Evolutionary conservation across 306 rosid genomes (phyloP).

Genomic region (Amphicarpaea edgeworthii): DNA sequence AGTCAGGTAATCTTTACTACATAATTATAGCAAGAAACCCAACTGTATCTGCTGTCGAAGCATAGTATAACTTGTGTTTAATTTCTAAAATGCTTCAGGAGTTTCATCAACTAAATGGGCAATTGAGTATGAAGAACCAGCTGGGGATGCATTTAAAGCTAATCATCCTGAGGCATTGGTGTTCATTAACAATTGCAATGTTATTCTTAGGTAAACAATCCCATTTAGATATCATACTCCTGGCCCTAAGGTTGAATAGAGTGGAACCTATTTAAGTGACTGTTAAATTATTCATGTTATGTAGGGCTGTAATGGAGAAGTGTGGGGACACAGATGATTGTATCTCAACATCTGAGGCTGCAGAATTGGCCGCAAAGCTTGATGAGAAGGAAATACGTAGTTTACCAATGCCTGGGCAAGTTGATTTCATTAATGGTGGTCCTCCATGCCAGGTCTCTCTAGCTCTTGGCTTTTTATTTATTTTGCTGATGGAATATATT

Average conservation of each 20-base stretch:
- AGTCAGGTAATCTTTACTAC: slow-evolving; percentile 61
- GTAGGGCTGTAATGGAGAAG: slow-evolving; percentile 91
- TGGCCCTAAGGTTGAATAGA: not conserved
- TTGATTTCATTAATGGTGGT: slow-evolving; percentile 97
- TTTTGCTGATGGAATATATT: not conserved
- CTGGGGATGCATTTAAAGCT: slow-evolving; percentile 87
- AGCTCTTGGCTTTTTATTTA: slow-evolving; percentile 20
- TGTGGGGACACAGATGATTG: slow-evolving; percentile 93
- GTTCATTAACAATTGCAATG: slow-evolving; percentile 88
- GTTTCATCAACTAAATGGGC: slow-evolving; percentile 91
- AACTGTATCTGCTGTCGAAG: not conserved
- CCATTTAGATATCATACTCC: not conserved
- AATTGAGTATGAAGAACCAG: slow-evolving; percentile 96
- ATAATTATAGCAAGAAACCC: not conserved
- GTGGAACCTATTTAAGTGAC: slow-evolving; percentile 14
- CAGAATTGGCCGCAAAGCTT: slow-evolving; percentile 70
- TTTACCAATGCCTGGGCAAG: slow-evolving; percentile 91
- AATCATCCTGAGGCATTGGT: slow-evolving; percentile 85
- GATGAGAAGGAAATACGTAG: slow-evolving; percentile 62
- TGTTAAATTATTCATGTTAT: slow-evolving; percentile 45
- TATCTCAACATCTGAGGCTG: slow-evolving; percentile 82
- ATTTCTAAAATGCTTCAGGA: slow-evolving; percentile 61
- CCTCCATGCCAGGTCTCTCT: slow-evolving; percentile 92
- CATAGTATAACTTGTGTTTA: slow-evolving; percentile 13
- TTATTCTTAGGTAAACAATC: slow-evolving; percentile 73